Evolutionary conservation across 2,329 filamentous ascomycete genomes (phyloP).

Genomic region (Colletotrichum musae): DNA sequence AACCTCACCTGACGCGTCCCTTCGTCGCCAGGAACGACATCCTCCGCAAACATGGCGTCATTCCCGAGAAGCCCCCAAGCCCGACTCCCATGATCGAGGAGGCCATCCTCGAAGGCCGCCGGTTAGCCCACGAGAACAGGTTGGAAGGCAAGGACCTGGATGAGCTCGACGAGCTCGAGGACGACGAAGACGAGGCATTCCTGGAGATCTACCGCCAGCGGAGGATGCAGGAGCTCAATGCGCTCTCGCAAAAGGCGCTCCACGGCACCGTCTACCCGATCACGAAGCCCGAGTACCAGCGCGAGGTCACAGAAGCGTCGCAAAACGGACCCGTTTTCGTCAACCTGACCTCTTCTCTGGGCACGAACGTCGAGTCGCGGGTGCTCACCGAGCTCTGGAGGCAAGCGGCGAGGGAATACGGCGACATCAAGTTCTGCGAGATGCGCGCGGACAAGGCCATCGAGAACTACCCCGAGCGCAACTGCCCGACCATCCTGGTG

Average conservation of each 20-base stretch:
- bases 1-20: constrained; percentile 32
- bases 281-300: constrained; percentile 93
- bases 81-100: constrained; percentile 97
- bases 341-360: constrained; percentile 83
- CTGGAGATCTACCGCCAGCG: constrained; percentile 90
- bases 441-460: constrained; percentile 94
- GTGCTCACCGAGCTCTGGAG: constrained; percentile 89
- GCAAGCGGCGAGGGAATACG: constrained; percentile 85
- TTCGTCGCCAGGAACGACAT: constrained; percentile 87
- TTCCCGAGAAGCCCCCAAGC: constrained; percentile 97
- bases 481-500: constrained; percentile 93
- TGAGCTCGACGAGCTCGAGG: constrained; percentile 93
- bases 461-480: constrained; percentile 94
- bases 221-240: constrained; percentile 85
- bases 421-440: constrained; percentile 97
- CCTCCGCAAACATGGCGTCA: constrained; percentile 94
- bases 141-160: constrained; percentile 95
- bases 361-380: constrained; percentile 87
- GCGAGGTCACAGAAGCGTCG: constrained; percentile 93
- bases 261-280: constrained; percentile 94
- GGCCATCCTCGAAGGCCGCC: constrained; percentile 86
- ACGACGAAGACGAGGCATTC: constrained; percentile 94
- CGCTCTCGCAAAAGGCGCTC: constrained; percentile 80
- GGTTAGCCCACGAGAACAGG: constrained; percentile 90
- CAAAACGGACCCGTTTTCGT: constrained; percentile 79